phyloP scores from a whole-genome alignment of 2,329 filamentous ascomycete genomes.

The Aspergillus udagawae region DNA sequence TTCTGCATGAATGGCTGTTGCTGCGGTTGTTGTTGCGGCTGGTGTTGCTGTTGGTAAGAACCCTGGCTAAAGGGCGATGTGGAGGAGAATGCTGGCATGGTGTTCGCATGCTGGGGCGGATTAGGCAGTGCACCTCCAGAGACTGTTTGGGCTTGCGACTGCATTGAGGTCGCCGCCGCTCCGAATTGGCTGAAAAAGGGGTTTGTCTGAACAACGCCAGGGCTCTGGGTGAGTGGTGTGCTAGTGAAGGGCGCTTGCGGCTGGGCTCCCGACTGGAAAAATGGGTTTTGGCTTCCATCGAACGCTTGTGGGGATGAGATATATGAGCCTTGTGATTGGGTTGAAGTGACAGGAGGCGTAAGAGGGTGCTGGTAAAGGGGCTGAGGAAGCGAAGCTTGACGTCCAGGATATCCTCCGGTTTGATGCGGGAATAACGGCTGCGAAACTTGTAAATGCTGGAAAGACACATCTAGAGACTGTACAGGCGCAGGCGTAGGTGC shows the following conservation, averaged over 20 bases:
- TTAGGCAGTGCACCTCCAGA: constrained; percentile 10
- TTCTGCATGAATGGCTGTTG: constrained; percentile 18
- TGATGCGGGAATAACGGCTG: constrained; percentile 71
- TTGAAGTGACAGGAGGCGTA: constrained; percentile 39
- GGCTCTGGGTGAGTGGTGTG: constrained; percentile 21
- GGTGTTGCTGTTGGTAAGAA: constrained; percentile 25
- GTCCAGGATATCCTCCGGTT: constrained; percentile 58
- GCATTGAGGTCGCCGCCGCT: constrained; percentile 17
- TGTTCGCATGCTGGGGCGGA: constrained; percentile 36
- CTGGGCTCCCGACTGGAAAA: constrained; percentile 36
- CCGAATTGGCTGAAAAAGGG: constrained; percentile 33
- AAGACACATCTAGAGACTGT: constrained; percentile 59
- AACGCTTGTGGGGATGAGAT: constrained; percentile 33
- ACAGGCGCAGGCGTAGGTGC: constrained; percentile 23
- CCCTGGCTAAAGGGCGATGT: constrained; percentile 27
- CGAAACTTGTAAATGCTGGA: constrained; percentile 71
- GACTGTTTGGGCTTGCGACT: constrained; percentile 19
- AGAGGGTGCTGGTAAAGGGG: constrained; percentile 39
- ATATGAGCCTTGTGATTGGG: constrained; percentile 32
- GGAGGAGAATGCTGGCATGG: constrained; percentile 34
- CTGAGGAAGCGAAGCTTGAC: constrained; percentile 38
- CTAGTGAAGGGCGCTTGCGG: constrained; percentile 22
- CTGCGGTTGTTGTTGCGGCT: constrained; percentile 22
- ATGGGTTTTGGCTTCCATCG: constrained; percentile 39
- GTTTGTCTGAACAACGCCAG: constrained; percentile 24